Evolutionary conservation across 805 yeast species (phyloP).

Genomic region (Alloascoidea africana): DNA sequence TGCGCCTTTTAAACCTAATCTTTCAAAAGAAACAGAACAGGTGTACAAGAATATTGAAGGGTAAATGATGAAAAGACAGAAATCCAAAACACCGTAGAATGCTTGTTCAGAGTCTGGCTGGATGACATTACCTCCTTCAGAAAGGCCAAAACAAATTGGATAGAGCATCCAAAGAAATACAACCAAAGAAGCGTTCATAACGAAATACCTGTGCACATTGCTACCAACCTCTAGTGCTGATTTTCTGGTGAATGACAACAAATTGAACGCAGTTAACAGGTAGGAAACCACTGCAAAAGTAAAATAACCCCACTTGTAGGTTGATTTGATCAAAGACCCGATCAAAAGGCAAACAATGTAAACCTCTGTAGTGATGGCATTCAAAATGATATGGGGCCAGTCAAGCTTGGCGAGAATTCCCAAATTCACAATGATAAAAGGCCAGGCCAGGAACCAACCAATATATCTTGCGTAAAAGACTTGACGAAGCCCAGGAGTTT

Average conservation of each 20-base stretch:
- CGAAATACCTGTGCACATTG: conserved; percentile 9
- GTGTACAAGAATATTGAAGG: conserved; percentile 5
- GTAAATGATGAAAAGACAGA: conserved; percentile 22
- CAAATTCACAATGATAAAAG: conserved; percentile 22
- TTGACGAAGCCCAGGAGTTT: conserved; percentile 26
- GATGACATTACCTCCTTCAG: conserved; percentile 50
- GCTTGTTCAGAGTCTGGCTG: conserved; percentile 43
- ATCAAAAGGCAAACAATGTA: conserved; percentile 39
- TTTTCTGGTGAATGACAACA: conserved; percentile 8
- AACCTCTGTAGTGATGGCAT: conserved; percentile 24
- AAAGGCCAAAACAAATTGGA: conserved; percentile 35
- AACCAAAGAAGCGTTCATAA: conserved; percentile 7
- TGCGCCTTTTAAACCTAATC: conserved; percentile 8
- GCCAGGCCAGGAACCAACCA: conserved; percentile 44
- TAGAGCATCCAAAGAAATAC: conserved; percentile 32
- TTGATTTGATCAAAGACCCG: conserved; percentile 36
- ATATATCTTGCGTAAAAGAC: conserved; percentile 39
- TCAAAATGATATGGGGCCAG: conserved; percentile 17
- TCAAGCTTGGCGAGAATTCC: conserved; percentile 18
- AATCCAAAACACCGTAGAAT: conserved; percentile 44
- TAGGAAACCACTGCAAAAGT: conserved; percentile 32
- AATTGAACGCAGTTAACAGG: conserved; percentile 17
- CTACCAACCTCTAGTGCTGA: conserved; percentile 10
- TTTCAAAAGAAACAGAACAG: conserved; percentile 11
- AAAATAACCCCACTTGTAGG: conserved; percentile 60